phyloP scores from a whole-genome alignment of 2,329 filamentous ascomycete species.

The Cladorrhinum sp. region DNA sequence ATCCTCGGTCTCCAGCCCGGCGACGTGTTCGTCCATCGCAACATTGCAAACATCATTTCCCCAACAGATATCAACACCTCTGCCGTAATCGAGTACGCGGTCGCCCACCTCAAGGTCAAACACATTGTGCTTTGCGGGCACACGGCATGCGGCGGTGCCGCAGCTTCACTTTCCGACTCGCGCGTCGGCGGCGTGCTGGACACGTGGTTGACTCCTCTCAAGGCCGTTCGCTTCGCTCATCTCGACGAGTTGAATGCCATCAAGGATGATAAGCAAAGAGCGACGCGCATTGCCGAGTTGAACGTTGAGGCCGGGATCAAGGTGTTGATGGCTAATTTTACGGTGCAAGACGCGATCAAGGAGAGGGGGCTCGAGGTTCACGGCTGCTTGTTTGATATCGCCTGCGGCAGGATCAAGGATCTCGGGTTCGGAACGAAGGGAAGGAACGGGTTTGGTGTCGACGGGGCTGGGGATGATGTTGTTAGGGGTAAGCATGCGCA shows the following conservation, averaged over 20 bases:
- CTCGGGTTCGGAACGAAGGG: constrained; percentile 43
- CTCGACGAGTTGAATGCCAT: constrained; percentile 54
- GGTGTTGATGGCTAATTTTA: constrained; percentile 64
- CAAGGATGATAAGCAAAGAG: constrained; percentile 51
- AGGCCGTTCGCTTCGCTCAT: constrained; percentile 44
- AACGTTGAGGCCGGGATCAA: constrained; percentile 70
- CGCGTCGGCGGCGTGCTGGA: constrained; percentile 53
- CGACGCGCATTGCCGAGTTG: constrained; percentile 66
- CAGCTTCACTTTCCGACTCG: constrained; percentile 50
- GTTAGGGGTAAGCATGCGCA: constrained; percentile 48
- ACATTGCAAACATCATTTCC: constrained; percentile 82
- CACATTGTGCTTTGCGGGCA: constrained; percentile 70
- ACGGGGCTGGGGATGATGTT: constrained; percentile 30
- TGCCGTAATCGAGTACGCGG: constrained; percentile 76
- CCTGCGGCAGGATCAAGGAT: constrained; percentile 46
- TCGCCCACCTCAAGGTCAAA: constrained; percentile 66
- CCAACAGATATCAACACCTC: constrained; percentile 71
- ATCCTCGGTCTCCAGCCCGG: constrained; percentile 75
- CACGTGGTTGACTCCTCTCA: constrained; percentile 53
- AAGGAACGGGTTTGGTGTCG: constrained; percentile 16
- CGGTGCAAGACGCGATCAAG: constrained; percentile 66
- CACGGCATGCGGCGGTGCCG: constrained; percentile 64
- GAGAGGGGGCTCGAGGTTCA: constrained; percentile 72
- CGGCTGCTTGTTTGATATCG: constrained; percentile 70
- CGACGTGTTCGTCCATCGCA: constrained; percentile 85